Conservation (phyloP, 2,329 filamentous ascomycete species). For the Sclerotinia spermophila region DNA sequence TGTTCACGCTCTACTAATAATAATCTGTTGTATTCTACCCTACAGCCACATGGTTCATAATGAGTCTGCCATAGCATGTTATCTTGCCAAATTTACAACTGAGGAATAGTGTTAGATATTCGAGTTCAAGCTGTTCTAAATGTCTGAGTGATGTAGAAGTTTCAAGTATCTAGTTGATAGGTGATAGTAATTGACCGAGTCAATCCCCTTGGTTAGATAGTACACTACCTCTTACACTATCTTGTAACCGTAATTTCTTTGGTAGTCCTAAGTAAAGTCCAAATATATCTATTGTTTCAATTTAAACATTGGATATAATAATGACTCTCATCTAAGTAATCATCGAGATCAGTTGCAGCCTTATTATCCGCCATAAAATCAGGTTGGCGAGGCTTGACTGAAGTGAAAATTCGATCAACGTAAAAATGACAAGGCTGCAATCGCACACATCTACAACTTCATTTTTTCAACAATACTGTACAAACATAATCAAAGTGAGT, state of each 20-base stretch:
- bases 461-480: neutral
- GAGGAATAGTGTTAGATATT: neutral
- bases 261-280: neutral
- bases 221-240: neutral
- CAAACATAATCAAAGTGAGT: neutral
- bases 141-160: neutral
- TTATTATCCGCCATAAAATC: neutral
- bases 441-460: neutral
- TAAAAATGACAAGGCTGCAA: constrained; percentile 1
- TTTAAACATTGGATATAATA: neutral
- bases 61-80: neutral
- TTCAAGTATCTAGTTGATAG: neutral
- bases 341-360: neutral
- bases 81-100: neutral
- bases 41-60: neutral
- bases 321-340: neutral
- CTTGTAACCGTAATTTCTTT: neutral
- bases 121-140: neutral
- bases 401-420: neutral
- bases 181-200: neutral
- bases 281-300: neutral
- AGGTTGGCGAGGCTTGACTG: neutral
- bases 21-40: neutral
- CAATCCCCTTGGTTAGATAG: neutral
- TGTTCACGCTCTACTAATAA: neutral